Conservation (phyloP, 1,284 basidiomycete genomes). For the Tilletia setariae region DNA sequence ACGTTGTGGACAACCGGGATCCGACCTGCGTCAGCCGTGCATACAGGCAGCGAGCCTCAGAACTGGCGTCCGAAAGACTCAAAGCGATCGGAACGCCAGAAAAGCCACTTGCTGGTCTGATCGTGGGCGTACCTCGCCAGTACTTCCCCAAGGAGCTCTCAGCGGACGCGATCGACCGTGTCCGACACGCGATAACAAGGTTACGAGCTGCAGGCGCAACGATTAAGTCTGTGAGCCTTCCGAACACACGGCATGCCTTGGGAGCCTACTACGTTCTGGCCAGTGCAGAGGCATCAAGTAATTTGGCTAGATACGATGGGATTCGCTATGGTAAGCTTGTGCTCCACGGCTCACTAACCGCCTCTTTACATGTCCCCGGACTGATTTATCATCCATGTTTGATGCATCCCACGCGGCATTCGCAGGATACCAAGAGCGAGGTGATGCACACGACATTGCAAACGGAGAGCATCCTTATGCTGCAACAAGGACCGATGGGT, state of each 20-base stretch:
- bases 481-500: constrained; percentile 61
- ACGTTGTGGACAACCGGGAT: constrained; percentile 66
- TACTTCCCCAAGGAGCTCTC: constrained; percentile 76
- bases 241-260: constrained; percentile 72
- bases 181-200: constrained; percentile 60
- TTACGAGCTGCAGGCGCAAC: constrained; percentile 67
- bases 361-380: constrained; percentile 57
- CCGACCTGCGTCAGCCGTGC: constrained; percentile 66
- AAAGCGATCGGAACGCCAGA: background rate
- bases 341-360: background rate
- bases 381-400: constrained; percentile 59
- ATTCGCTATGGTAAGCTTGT: constrained; percentile 62
- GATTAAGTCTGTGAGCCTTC: constrained; percentile 72
- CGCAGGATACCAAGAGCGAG: constrained; percentile 61
- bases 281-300: constrained; percentile 89
- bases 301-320: constrained; percentile 85
- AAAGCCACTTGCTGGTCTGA: constrained; percentile 57
- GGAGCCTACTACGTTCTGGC: constrained; percentile 94
- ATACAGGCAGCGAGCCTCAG: background rate
- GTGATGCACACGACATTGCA: constrained; percentile 32
- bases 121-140: constrained; percentile 71
- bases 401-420: too few species aligned
- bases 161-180: constrained; percentile 58
- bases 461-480: constrained; percentile 36
- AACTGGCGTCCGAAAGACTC: background rate